Base-by-base conservation (phyloP, 2,329 filamentous ascomycete genomes). In the Colletotrichum orbiculare region DNA sequence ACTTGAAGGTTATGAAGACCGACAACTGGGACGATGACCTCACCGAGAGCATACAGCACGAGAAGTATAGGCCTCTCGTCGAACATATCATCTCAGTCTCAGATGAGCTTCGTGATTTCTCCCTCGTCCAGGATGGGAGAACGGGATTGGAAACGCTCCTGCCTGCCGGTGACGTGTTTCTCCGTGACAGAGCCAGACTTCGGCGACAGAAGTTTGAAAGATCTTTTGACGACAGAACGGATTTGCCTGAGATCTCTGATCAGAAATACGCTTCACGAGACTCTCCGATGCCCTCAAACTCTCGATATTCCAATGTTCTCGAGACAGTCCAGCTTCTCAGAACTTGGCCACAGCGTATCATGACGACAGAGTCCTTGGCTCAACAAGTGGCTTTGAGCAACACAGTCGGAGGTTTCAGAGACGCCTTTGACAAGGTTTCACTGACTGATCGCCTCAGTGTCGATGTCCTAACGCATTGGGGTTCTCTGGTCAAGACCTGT, bases 381-480 rank as follows among this genome's bases (percentile, higher is more conserved):
- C 8, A 64, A 10, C 50, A 50, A 9, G 55, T 72, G 6, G 38
- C 60, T 6, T 49, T 67, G n/a, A 50, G 48, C 2, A 64, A 43
- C 12, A 41, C n/a, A 17, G 75, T 85, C 58, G 76, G 77, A 3
- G 80, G 83, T 0, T 81, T 78, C 64, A 67, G 69, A 8, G 64
- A 70, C 2, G 7, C 17, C 2, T 75, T 71, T 50, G 69, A 71
- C 2, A 75, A 71, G 53, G 42, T 72, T 6, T 72, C 79, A 1
- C 64, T 85, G 0, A 77, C 71, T 8, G 80, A 84, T 60, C 71
- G 73, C 1, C 71, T 85, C 9, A 67, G 72, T 6, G 61, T 75
- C 0, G 70, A 84, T 34, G 54, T 82, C 15, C 68, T 69, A 8
- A 39, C 72, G 3, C 73, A 81, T 38, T 86, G 81, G 81, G 83